phyloP scores from a whole-genome alignment of 2,329 filamentous ascomycete species.

The Colletotrichum chrysophilum region DNA sequence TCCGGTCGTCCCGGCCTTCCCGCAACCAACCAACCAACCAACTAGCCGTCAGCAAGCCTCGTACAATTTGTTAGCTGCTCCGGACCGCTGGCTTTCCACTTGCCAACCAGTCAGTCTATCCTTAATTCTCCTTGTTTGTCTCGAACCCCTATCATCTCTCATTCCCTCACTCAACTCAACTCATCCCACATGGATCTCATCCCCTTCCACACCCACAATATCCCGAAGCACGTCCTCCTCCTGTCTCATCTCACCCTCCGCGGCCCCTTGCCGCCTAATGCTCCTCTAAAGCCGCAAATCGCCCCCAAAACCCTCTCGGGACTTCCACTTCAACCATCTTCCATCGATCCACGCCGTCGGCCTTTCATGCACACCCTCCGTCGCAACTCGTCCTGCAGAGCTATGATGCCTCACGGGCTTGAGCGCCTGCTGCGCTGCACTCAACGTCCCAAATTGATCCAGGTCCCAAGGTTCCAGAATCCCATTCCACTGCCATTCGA shows the following conservation, averaged over 20 bases:
- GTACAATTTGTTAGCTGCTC: not conserved
- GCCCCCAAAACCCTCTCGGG: not conserved
- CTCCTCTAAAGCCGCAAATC: not conserved
- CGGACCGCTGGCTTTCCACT: not conserved
- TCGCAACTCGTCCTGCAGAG: not conserved
- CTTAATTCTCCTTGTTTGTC: not conserved
- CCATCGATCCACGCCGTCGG: not conserved
- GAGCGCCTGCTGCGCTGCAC: not conserved
- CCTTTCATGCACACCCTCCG: slow-evolving; percentile 6
- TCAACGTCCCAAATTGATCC: not conserved
- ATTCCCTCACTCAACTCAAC: not conserved
- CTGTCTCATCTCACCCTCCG: slow-evolving; percentile 4
- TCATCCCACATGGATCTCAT: not conserved
- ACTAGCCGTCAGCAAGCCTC: not conserved
- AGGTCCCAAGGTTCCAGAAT: not conserved
- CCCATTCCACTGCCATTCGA: not conserved
- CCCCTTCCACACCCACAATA: not conserved
- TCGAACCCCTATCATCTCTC: not conserved
- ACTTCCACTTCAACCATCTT: not conserved
- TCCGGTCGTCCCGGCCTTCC: slow-evolving; percentile 10
- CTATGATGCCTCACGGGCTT: slow-evolving; percentile 6
- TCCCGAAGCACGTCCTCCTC: not conserved
- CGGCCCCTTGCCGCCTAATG: not conserved
- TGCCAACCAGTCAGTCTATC: not conserved
- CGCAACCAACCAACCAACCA: not conserved